These are phyloP conservation scores for Chytriomyces sp. DNA, from an alignment of 192 early-diverging fungal genomes.

Conservation along the genomic window DNA sequence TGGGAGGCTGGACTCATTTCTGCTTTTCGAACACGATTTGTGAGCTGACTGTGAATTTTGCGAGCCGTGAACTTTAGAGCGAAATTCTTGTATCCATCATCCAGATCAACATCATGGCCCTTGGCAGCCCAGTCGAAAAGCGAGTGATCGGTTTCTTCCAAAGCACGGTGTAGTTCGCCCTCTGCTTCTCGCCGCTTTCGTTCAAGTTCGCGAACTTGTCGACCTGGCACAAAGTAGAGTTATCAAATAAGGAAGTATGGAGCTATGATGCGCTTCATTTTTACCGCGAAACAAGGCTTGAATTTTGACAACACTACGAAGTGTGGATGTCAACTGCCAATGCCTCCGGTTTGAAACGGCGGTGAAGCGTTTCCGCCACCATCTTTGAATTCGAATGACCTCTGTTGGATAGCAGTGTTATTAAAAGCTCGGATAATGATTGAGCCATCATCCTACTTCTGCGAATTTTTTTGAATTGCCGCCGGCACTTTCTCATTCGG, in stretches of 20 bases:
- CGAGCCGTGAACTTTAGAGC: neutral
- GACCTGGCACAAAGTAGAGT: neutral
- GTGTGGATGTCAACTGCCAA: neutral
- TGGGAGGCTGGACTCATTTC: neutral
- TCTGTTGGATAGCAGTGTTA: neutral
- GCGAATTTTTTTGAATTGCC: neutral
- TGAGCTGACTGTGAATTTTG: conserved; percentile 6
- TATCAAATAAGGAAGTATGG: neutral
- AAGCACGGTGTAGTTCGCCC: neutral
- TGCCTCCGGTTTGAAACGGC: neutral
- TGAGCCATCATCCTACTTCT: neutral
- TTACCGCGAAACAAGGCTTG: conserved; percentile 24
- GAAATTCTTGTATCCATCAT: conserved; percentile 14
- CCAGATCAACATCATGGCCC: conserved; percentile 11
- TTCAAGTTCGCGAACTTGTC: conserved; percentile 1
- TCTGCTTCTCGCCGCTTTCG: conserved; percentile 7
- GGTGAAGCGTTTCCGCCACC: conserved; percentile 1
- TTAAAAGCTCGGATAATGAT: neutral
- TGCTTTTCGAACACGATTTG: neutral
- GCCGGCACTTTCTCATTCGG: neutral
- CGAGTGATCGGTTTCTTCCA: conserved; percentile 12
- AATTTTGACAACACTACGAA: conserved; percentile 9
- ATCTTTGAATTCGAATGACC: conserved; percentile 21
- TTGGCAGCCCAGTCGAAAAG: conserved; percentile 24
- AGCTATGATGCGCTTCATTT: neutral